A percentile compares a stretch with the other conserved stretches of the same genome.
These are phyloP conservation scores for Pseudogymnoascus sp. DNA, from an alignment of 2,329 filamentous ascomycete genomes.

Conservation along the genomic window DNA sequence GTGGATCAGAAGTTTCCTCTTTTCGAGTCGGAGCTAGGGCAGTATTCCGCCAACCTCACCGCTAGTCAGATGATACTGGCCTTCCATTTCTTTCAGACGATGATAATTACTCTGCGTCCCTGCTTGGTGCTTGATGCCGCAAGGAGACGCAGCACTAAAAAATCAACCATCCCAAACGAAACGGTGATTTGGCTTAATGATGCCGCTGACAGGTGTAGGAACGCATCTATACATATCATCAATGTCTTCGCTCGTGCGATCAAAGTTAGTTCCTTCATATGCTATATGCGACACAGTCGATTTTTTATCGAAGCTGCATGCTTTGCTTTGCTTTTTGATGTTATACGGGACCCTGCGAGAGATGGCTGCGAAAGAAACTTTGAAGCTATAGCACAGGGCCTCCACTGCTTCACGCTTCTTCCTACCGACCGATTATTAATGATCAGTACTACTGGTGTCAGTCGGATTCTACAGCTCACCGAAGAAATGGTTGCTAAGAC, in stretches of 20 bases:
- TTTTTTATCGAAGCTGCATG: slow-evolving; percentile 15
- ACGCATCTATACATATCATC: slow-evolving; percentile 6
- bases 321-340: slow-evolving; percentile 14
- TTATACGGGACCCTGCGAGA: slow-evolving; percentile 11
- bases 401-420: slow-evolving; percentile 10
- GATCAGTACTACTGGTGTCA: slow-evolving; percentile 11
- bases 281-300: slow-evolving; percentile 13
- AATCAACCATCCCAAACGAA: slow-evolving; percentile 1
- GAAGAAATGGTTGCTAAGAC: background rate
- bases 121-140: slow-evolving; percentile 12
- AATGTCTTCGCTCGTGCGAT: slow-evolving; percentile 6
- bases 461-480: slow-evolving; percentile 10
- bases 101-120: slow-evolving; percentile 14
- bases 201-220: background rate
- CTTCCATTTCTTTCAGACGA: slow-evolving; percentile 15
- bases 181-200: slow-evolving; percentile 3
- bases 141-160: background rate
- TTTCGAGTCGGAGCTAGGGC: background rate
- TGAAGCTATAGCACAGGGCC: slow-evolving; percentile 7
- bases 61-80: slow-evolving; percentile 7
- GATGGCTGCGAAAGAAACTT: slow-evolving; percentile 10
- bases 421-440: slow-evolving; percentile 9
- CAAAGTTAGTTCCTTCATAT: background rate
- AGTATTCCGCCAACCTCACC: slow-evolving; percentile 5
- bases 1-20: slow-evolving; percentile 9